Percentiles rank a stretch among this genome's conserved stretches.
These are phyloP conservation scores for Hypoxylon rubiginosum DNA, from an alignment of 2,329 filamentous ascomycete species.

Conservation along the genomic window DNA sequence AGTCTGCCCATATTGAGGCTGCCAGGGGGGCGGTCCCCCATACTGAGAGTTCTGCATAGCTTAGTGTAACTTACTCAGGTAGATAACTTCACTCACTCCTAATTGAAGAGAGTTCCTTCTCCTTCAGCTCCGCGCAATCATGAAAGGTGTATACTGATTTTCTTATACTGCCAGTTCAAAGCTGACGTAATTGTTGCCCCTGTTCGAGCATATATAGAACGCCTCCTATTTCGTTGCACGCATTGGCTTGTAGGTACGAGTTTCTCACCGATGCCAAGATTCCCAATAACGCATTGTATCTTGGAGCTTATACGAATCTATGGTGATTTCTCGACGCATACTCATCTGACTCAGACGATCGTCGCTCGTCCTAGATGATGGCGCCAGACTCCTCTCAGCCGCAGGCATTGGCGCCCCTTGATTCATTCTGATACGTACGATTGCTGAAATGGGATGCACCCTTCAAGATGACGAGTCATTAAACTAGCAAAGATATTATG, in stretches of 20 bases:
- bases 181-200: background rate
- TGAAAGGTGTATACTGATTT: no score
- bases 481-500: no score
- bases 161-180: background rate
- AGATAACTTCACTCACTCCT: background rate
- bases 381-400: background rate
- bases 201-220: background rate
- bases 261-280: background rate
- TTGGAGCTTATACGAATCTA: background rate
- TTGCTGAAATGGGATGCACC: no score
- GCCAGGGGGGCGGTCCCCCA: constrained; percentile 7
- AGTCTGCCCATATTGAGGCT: background rate
- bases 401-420: background rate
- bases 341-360: constrained; percentile 8
- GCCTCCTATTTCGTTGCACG: background rate
- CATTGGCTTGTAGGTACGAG: background rate
- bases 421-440: background rate
- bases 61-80: no score
- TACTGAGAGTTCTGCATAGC: constrained; percentile 12
- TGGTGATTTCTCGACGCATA: background rate
- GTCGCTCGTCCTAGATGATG: background rate
- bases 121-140: no score
- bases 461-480: background rate
- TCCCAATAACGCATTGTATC: background rate
- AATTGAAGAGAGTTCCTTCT: background rate